phyloP scores from a whole-genome alignment of 1,284 basidiomycete genomes.

The Cerrena zonata region DNA sequence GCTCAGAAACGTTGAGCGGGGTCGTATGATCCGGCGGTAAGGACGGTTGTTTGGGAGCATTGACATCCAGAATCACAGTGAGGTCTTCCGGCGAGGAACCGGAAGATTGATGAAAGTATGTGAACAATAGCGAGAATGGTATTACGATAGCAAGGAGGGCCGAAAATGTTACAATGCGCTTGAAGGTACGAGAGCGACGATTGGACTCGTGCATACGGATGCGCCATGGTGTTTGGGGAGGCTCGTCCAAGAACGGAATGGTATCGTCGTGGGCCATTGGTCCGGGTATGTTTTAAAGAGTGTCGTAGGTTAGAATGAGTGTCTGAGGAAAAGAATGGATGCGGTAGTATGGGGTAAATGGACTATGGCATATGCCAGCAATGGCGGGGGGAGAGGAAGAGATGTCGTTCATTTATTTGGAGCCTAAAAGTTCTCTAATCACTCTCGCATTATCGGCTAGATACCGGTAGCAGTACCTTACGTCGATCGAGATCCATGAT shows the following conservation, averaged over 20 bases:
- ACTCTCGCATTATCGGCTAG: too few species aligned
- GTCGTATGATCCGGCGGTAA: neutral
- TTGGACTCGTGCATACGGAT: neutral
- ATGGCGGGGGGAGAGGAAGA: neutral
- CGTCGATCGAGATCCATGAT: neutral
- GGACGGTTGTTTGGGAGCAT: neutral
- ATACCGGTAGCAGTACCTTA: neutral
- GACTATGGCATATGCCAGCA: neutral
- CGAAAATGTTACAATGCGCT: neutral
- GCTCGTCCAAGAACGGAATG: neutral
- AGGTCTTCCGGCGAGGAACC: neutral
- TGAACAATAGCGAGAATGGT: conserved; percentile 10
- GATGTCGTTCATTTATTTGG: neutral
- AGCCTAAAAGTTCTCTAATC: too few species aligned
- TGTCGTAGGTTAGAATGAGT: neutral
- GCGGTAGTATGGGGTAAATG: neutral
- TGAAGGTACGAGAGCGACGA: neutral
- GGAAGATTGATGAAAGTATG: neutral
- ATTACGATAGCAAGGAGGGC: conserved; percentile 6
- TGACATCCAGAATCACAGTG: neutral
- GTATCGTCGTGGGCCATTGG: neutral
- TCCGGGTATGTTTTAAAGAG: neutral
- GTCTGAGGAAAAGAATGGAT: neutral
- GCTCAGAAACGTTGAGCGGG: too few species aligned
- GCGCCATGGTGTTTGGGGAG: conserved; percentile 3